Base-by-base conservation (phyloP, 768 basidiomycete species). In the Obba rivulosa region DNA sequence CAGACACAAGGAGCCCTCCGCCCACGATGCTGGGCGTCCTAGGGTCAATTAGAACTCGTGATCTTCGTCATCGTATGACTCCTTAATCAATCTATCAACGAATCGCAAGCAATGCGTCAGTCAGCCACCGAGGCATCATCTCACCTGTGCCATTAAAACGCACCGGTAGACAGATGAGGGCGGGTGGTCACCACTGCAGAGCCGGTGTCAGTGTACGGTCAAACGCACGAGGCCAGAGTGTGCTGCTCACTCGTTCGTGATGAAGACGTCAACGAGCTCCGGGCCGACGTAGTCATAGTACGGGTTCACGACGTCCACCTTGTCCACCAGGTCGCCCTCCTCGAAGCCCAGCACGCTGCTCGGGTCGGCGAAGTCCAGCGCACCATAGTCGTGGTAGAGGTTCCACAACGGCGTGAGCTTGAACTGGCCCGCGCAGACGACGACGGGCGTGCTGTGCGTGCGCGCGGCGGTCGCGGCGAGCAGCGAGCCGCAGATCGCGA, bases 211-310 rank as follows among this genome's bases (percentile, higher is more conserved):
- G 49, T 31, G 28, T 5, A 13, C 5, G 13, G 7, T 31, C 28
- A 38, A 9, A 18, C 24, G 21, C 23, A 40, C 20, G 24, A 44
- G 38, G 43, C 8, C 43, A 41, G 28, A 31, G 31, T 20, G 9
- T 47, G 28, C 74, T 31, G 28, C 94, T 73, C 66, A 97, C 95
- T 97, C 90, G 57, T 99, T 98, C 11, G 93, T 97, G 58, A 99
- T 89, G 66, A 90, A 95, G 11, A 91, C 87, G 61, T 92, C 87
- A 47, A 99, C 81, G 54, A 97, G 69, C 62, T 97, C 93, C 18
- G 93, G 93, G 45, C 82, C 77, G 35, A 99, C 87, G 66, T 95
- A 94, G 68, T 99, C 96, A 63, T 88, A 98, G 64, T 89, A 92
- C n/a, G 94, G 93, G 63, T 94, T 95, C 39, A 94, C 72, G 8